Base-by-base conservation (phyloP, 495 filamentous ascomycete species). In the Aspergillus homomorphus region DNA sequence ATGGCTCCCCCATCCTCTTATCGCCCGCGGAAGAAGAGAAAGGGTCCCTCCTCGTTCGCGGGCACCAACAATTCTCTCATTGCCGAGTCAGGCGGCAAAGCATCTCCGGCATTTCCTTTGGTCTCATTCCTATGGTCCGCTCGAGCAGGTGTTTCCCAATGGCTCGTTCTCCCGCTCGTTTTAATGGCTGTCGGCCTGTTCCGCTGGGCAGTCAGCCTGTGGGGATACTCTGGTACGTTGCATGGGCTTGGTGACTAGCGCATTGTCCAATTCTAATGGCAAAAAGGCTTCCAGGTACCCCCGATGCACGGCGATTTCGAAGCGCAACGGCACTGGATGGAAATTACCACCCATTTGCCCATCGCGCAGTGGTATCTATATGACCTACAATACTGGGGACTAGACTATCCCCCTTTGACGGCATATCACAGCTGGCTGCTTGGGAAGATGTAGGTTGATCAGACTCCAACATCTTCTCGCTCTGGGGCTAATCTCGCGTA, bases 251-350 rank as follows among this genome's bases (percentile, higher is more conserved):
- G 4, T n/a, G 4, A 19, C 8, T 12, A 38, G 2, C 8, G 2
- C 4, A 2, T 7, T 14, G 7, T 12, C 12, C 4, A 38, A 38
- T 8, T 18, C 63, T 76, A 22, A 76, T 49, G 43, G 1, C 15
- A n/a, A 48, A 0, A 55, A 92, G 91, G 92, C 50, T 89, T 86
- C 61, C 74, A 87, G 60, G 84, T 84, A 43, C 91, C 91, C 3
- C 94, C 94, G 16, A 92, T 96, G 87, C 86, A 95, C 64, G 94
- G 94, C 53, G 94, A 98, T 70, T 97, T 96, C 69, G 94, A 98
- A 72, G 94, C 95, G 7, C 94, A 98, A 70, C 73, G 94, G 63
- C 94, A 98, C 66, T 98, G 94, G 94, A 97, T 98, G 93, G 94
- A 98, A 65, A 81, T 97, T 61, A 96, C 95, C 1, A 88, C 82